These are phyloP conservation scores for Codiaeum variegatum DNA, from an alignment of 441 rosid genomes.

Conservation along the genomic window DNA sequence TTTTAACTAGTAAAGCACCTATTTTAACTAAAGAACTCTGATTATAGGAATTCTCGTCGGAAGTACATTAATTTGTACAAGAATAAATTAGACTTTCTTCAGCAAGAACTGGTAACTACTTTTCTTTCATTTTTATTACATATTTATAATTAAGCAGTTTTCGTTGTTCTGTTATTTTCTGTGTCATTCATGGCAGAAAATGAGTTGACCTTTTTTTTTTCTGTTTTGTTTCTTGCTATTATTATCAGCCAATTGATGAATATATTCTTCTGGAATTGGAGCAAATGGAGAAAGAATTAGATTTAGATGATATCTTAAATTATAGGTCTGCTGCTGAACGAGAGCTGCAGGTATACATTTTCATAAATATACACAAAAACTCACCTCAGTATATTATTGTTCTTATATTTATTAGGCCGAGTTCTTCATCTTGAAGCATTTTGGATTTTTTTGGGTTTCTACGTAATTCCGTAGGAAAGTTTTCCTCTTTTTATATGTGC, in stretches of 20 bases:
- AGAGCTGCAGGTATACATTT: slow-evolving; percentile 74
- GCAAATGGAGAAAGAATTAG: slow-evolving; percentile 86
- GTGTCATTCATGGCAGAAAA: neutral
- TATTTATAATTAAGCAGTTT: neutral
- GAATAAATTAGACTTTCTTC: slow-evolving; percentile 71
- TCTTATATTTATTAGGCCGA: neutral
- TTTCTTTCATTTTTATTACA: slow-evolving; percentile 7
- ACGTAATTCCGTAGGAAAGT: slow-evolving; percentile 10
- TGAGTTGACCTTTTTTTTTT: slow-evolving; percentile 8
- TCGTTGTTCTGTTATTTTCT: neutral
- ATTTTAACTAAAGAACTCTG: slow-evolving; percentile 3
- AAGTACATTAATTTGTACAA: slow-evolving; percentile 74
- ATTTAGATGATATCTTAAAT: slow-evolving; percentile 77
- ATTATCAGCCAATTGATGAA: slow-evolving; percentile 60
- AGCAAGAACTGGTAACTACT: slow-evolving; percentile 59
- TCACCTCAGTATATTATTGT: neutral
- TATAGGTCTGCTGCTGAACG: slow-evolving; percentile 82
- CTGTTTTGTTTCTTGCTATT: slow-evolving; percentile 22
- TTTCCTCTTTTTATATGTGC: slow-evolving; percentile 13
- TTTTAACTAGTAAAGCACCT: neutral
- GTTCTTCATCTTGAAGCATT: neutral
- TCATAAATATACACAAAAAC: neutral
- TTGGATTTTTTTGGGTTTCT: slow-evolving; percentile 1
- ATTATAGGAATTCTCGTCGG: slow-evolving; percentile 65
- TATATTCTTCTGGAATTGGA: slow-evolving; percentile 68